Percentiles rank a stretch among this genome's conserved stretches.
Conservation (phyloP, 176 grass and related monocot species). For the Aegilops speltoides region DNA sequence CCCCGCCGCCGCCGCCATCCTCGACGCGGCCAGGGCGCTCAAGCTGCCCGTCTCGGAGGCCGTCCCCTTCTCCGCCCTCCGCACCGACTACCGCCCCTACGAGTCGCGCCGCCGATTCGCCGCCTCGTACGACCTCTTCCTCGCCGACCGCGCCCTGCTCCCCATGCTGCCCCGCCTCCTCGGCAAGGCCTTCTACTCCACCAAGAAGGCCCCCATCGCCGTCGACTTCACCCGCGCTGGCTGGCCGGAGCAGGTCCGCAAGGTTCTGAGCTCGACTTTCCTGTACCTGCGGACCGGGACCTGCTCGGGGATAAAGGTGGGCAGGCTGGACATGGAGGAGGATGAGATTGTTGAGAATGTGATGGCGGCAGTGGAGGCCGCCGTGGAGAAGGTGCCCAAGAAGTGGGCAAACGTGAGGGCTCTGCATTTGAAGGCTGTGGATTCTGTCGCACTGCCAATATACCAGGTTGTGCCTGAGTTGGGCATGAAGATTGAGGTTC, state of each 20-base stretch:
- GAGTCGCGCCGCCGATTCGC: conserved; percentile 75
- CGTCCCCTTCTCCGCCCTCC: conserved; percentile 60
- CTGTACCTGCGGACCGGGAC: conserved; percentile 64
- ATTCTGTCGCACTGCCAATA: conserved; percentile 60
- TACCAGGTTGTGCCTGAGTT: conserved; percentile 65
- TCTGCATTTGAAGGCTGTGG: conserved; percentile 53
- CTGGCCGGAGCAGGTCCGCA: conserved; percentile 71
- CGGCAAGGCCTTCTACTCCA: conserved; percentile 73
- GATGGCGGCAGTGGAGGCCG: conserved; percentile 36
- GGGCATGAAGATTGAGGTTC: conserved; percentile 71
- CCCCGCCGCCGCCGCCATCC: conserved; percentile 23
- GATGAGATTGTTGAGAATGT: conserved; percentile 63
- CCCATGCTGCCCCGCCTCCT: conserved; percentile 73
- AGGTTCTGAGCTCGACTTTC: conserved; percentile 53
- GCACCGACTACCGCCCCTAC: conserved; percentile 63
- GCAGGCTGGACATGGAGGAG: conserved; percentile 62
- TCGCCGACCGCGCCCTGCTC: conserved; percentile 71
- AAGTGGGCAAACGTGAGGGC: conserved; percentile 77
- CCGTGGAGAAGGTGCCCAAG: conserved; percentile 59
- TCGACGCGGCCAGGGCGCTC: conserved; percentile 51
- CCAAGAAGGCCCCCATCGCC: conserved; percentile 60
- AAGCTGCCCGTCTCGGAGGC: conserved; percentile 51
- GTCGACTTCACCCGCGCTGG: conserved; percentile 61
- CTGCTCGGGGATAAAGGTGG: conserved; percentile 59
- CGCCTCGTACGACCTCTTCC: conserved; percentile 67